Percentiles rank a stretch among this genome's conserved stretches.
Evolutionary conservation across 2,329 filamentous ascomycete genomes (phyloP).

Genomic region (Rhynchosporium graminicola): DNA sequence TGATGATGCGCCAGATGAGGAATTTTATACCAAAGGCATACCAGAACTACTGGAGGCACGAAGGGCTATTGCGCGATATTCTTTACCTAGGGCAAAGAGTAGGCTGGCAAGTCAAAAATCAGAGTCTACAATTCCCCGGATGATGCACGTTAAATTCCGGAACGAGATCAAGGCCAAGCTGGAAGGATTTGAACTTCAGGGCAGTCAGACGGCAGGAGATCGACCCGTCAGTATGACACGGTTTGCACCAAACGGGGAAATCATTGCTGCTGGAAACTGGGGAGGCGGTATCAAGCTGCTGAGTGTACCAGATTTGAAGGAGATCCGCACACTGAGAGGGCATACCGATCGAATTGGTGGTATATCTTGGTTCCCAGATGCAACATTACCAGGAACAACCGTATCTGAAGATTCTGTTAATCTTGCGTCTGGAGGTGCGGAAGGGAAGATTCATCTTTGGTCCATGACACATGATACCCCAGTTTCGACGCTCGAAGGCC

Average conservation of each 20-base stretch:
- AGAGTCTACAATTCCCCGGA: constrained; percentile 80
- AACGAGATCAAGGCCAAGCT: constrained; percentile 85
- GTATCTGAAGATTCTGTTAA: constrained; percentile 77
- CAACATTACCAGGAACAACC: constrained; percentile 70
- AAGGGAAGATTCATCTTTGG: constrained; percentile 88
- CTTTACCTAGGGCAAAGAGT: constrained; percentile 77
- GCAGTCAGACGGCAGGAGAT: constrained; percentile 89
- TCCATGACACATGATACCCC: constrained; percentile 85
- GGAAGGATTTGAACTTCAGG: constrained; percentile 84
- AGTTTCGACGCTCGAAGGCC: constrained; percentile 76
- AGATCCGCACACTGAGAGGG: constrained; percentile 73
- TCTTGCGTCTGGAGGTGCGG: constrained; percentile 85
- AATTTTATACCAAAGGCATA: constrained; percentile 89
- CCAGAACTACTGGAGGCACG: constrained; percentile 74
- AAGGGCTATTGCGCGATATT: constrained; percentile 78
- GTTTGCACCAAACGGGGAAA: constrained; percentile 81
- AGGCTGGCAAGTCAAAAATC: constrained; percentile 75
- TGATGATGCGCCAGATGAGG: constrained; percentile 75
- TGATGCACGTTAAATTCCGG: constrained; percentile 89
- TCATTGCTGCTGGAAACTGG: constrained; percentile 91
- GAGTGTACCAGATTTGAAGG: constrained; percentile 77
- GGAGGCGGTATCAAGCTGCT: constrained; percentile 85
- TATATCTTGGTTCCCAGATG: constrained; percentile 83
- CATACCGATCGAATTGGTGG: constrained; percentile 90
- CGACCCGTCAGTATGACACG: constrained; percentile 88